Percentiles rank a stretch among this genome's conserved stretches.
These are phyloP conservation scores for Stropharia rugosoannulata DNA, from an alignment of 768 basidiomycete species.

Conservation along the genomic window DNA sequence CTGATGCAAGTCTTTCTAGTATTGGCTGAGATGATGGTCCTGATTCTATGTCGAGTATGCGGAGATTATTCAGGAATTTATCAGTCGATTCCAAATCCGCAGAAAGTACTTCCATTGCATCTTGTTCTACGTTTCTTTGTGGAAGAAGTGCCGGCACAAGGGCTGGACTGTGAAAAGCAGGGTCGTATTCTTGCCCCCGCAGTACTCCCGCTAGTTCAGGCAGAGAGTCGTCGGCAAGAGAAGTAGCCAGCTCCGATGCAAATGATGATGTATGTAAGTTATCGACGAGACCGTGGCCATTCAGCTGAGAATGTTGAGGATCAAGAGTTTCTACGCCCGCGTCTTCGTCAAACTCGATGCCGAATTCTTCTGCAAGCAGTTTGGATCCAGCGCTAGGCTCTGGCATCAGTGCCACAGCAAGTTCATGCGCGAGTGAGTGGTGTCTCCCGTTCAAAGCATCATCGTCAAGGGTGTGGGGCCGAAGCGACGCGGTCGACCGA, in stretches of 20 bases:
- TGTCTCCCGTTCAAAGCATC: conserved; percentile 37
- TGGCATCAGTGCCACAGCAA: conserved; percentile 85
- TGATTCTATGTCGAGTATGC: conserved; percentile 61
- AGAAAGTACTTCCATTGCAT: conserved; percentile 72
- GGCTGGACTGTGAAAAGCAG: conserved; percentile 40
- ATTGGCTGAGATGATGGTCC: conserved; percentile 34
- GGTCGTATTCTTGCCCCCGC: conserved; percentile 32
- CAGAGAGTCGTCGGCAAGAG: conserved; percentile 26
- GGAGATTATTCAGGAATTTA: conserved; percentile 71
- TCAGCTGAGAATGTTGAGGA: conserved; percentile 19
- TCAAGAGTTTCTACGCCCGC: conserved; percentile 60
- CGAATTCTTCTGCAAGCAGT: conserved; percentile 83
- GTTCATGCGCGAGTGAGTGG: conserved; percentile 83
- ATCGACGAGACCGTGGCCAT: conserved; percentile 29
- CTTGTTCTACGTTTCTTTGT: conserved; percentile 40
- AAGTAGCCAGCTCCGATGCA: conserved; percentile 38
- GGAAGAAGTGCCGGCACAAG: conserved; percentile 27
- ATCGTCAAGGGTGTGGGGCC: conserved; percentile 43
- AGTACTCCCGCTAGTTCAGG: conserved; percentile 27
- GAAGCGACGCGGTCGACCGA: conserved; percentile 52
- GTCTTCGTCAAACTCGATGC: conserved; percentile 86
- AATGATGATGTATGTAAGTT: conserved; percentile 36
- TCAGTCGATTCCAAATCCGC: conserved; percentile 77
- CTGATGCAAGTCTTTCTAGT: conserved; percentile 71
- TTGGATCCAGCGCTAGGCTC: conserved; percentile 79